These are phyloP conservation scores for Piper betle DNA, from an alignment of 164 flowering plant genomes.

Conservation along the genomic window DNA sequence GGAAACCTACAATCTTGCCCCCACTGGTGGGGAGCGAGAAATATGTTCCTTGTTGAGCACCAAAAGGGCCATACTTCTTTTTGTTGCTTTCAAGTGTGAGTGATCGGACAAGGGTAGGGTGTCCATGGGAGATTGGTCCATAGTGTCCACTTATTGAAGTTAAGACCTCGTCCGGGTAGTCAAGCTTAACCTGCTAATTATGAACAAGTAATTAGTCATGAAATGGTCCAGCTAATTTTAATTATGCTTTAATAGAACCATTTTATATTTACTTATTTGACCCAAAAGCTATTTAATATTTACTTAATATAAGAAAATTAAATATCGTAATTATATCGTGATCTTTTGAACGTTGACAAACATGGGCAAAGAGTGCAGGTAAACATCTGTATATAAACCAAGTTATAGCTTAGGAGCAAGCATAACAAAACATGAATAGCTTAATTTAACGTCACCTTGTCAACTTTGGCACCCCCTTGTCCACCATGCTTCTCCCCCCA, in stretches of 20 bases:
- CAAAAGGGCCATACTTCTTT: too few species aligned
- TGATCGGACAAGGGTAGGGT: constrained; percentile 9
- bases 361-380: too few species aligned
- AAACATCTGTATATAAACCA: too few species aligned
- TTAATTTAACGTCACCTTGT: constrained; percentile 15
- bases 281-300: too few species aligned
- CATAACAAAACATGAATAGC: neutral
- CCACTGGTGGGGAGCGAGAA: too few species aligned
- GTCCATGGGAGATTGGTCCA: constrained; percentile 30
- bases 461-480: constrained; percentile 23
- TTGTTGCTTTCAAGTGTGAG: too few species aligned
- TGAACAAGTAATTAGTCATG: neutral
- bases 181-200: constrained; percentile 50
- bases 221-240: neutral
- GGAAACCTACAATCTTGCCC: too few species aligned
- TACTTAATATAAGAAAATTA: neutral
- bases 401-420: neutral
- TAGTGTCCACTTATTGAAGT: constrained; percentile 50
- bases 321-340: neutral
- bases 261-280: too few species aligned
- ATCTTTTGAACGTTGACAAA: too few species aligned
- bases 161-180: constrained; percentile 56
- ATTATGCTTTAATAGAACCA: too few species aligned
- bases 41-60: too few species aligned
- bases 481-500: constrained; percentile 9